Evolutionary conservation across 2,329 filamentous ascomycete species (phyloP).

Genomic region (Paecilomyces variotii): DNA sequence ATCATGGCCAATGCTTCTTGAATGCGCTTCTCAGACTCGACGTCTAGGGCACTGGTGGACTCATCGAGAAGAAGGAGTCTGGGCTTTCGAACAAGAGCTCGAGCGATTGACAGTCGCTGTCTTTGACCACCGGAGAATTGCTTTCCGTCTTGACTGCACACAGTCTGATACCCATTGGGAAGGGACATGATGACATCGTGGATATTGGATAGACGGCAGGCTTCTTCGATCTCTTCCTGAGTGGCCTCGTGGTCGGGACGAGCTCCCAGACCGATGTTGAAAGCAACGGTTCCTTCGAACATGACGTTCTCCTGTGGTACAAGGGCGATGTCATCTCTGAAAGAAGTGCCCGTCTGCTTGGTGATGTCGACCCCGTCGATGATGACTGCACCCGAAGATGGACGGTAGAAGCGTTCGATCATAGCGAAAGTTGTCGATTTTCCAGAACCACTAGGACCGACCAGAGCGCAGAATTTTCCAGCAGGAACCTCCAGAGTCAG

Average conservation of each 20-base stretch:
- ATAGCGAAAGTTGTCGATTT: conserved; percentile 58
- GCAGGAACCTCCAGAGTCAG: conserved; percentile 51
- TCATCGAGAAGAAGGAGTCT: conserved; percentile 53
- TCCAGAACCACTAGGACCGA: conserved; percentile 58
- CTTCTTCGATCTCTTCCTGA: conserved; percentile 56
- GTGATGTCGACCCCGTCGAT: conserved; percentile 46
- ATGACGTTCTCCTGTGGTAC: conserved; percentile 42
- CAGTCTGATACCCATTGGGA: conserved; percentile 58
- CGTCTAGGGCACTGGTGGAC: conserved; percentile 52
- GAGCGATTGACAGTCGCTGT: conserved; percentile 51
- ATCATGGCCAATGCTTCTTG: conserved; percentile 31
- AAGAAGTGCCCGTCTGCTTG: conserved; percentile 27
- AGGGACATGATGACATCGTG: conserved; percentile 58
- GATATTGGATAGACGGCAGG: conserved; percentile 61
- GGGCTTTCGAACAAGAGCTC: conserved; percentile 49
- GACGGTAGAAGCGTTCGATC: conserved; percentile 48
- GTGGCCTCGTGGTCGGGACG: conserved; percentile 48
- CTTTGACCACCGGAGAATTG: conserved; percentile 51
- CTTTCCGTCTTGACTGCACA: conserved; percentile 48
- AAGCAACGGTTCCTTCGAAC: conserved; percentile 41
- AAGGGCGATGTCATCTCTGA: conserved; percentile 39
- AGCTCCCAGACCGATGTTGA: conserved; percentile 39
- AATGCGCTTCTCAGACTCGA: conserved; percentile 44
- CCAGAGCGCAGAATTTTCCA: conserved; percentile 56
- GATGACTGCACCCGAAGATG: conserved; percentile 42